Evolutionary conservation across 768 basidiomycete genomes (phyloP), one percentile per base, ranked within the genome.

Genomic region (Suillus brevipes): DNA sequence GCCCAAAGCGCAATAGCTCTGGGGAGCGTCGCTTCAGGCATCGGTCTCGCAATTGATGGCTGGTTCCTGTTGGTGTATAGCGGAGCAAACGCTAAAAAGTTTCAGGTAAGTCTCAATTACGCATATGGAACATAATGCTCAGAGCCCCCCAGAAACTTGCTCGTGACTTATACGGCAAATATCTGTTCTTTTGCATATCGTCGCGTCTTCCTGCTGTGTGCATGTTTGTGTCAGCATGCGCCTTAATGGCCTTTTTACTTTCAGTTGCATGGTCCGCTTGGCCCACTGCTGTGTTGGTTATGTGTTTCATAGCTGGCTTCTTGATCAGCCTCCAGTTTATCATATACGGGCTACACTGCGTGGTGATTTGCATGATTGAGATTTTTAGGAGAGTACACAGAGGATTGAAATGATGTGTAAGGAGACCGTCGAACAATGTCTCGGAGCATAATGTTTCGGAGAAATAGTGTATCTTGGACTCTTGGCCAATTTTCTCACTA

Each of bases 161-260:
- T 0, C 74, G 70, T 9, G 90, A 90, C 69, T 66, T 91, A 38
- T 88, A 85, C 67, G 80, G 78, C 28, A 81, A 82, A 12, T 89
- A 88, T 73, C 79, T 89, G 64, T 91, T 90, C 78, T 92, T 92
- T 73, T 80, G 86, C 36, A 80, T 92, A 16, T 85, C 87, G 1
- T 81, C 89, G 7, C 83, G 89, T 25, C 77, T 90, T 14, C 90
- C 90, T 0, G 82, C 84, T 0, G 66, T 90, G 8, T 86, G 87
- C 71, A 84, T 87, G 79, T 80, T 89, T 62, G 64, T 80, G 37
- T 85, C 88, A 13, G 80, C 85, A 0, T 52, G 83, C n/a, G 78
- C 87, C 1, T 80, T 92, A 9, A 86, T 88, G 79, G 67, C 72
- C 1, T 91, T 90, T 76, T 74, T 91, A 31, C 78, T 82, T 9